A percentile compares a stretch with the other conserved stretches of the same genome.
Conservation (phyloP, 2,329 filamentous ascomycete genomes). For the Thielaviopsis musarum region DNA sequence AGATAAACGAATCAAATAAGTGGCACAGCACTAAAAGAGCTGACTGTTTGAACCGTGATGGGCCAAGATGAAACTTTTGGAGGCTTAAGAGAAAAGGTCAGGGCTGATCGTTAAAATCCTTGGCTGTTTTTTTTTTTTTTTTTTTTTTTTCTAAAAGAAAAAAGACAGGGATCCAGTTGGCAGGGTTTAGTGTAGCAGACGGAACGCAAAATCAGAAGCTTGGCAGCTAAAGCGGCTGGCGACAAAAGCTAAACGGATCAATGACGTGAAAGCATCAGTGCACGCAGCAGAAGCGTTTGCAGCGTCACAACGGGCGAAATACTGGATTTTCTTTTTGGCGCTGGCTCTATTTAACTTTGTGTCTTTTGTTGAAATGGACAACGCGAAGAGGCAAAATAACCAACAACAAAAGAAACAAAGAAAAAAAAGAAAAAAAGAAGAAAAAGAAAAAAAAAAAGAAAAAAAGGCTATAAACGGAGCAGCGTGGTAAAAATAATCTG, state of each 20-base stretch:
- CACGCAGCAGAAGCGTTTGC: neutral
- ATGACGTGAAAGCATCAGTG: neutral
- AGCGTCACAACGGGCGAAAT: neutral
- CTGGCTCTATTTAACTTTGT: too few species aligned
- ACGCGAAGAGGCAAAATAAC: too few species aligned
- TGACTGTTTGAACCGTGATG: neutral
- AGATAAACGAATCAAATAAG: neutral
- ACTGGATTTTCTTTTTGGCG: too few species aligned
- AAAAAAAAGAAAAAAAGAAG: too few species aligned
- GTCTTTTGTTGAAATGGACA: too few species aligned
- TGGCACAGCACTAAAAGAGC: neutral
- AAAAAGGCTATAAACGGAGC: too few species aligned
- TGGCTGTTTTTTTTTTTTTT: too few species aligned
- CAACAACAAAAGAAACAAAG: too few species aligned
- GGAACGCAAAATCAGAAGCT: too few species aligned
- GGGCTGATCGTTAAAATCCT: neutral
- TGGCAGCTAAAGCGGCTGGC: neutral
- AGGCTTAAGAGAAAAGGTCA: neutral
- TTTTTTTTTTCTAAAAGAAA: neutral
- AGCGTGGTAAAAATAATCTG: too few species aligned
- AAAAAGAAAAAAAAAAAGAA: too few species aligned
- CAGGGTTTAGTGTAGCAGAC: neutral
- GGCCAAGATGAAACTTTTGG: neutral
- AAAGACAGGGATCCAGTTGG: neutral
- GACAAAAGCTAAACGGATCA: neutral